Evolutionary conservation across 805 yeast species (phyloP).

Genomic region (Nakazawaea ernobii): DNA sequence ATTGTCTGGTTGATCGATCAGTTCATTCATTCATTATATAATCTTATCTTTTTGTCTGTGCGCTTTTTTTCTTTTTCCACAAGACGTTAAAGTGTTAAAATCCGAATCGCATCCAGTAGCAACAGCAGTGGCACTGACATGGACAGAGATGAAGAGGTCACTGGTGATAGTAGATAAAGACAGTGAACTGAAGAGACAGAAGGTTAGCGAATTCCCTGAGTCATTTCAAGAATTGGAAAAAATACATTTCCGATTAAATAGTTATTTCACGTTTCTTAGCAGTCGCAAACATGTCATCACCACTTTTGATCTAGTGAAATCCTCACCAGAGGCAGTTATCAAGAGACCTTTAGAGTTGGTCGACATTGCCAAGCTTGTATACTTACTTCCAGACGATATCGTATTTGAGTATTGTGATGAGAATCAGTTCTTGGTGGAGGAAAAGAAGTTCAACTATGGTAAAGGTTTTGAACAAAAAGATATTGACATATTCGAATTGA

Average conservation of each 20-base stretch:
- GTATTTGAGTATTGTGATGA: constrained; percentile 75
- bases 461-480: constrained; percentile 56
- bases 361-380: constrained; percentile 62
- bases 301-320: constrained; percentile 45
- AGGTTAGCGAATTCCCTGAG: constrained; percentile 14
- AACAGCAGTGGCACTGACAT: too few relatives aligned
- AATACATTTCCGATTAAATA: constrained; percentile 48
- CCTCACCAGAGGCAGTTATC: constrained; percentile 46
- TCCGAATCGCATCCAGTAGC: not conserved
- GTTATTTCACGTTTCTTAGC: constrained; percentile 57
- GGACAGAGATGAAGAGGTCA: constrained; percentile 3
- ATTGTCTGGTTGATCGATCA: not conserved
- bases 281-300: constrained; percentile 57
- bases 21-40: not conserved
- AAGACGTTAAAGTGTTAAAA: not conserved
- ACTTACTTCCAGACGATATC: constrained; percentile 62
- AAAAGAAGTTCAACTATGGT: constrained; percentile 33
- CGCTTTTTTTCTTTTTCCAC: not conserved
- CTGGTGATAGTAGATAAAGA: not conserved
- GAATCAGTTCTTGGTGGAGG: constrained; percentile 46
- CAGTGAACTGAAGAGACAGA: constrained; percentile 7
- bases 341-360: constrained; percentile 35
- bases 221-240: constrained; percentile 34
- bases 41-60: not conserved
- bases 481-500: constrained; percentile 44